Evolutionary conservation across 345 rosid species (phyloP).

Genomic region (Isatis tinctoria): DNA sequence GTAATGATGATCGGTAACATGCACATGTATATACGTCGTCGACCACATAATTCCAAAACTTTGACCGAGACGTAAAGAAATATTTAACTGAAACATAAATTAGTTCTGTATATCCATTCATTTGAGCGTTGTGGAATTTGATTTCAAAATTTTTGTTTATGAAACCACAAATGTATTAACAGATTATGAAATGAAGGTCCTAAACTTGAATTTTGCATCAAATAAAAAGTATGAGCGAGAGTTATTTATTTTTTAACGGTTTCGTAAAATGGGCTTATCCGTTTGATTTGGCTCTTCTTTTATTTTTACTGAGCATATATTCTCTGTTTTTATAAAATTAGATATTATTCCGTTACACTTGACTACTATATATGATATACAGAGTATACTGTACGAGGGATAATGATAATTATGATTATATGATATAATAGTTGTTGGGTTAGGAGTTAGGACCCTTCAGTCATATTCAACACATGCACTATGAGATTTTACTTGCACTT

Average conservation of each 20-base stretch:
- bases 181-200: neutral
- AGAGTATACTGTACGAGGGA: neutral
- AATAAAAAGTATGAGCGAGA: neutral
- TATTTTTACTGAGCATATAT: neutral
- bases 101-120: neutral
- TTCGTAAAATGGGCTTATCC: neutral
- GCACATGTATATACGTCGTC: neutral
- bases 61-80: neutral
- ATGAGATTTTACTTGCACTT: constrained; percentile 25
- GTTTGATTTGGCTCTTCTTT: neutral
- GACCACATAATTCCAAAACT: neutral
- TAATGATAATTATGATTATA: neutral
- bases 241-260: neutral
- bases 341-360: neutral
- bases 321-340: neutral
- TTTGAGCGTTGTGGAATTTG: neutral
- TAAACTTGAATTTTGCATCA: neutral
- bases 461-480: constrained; percentile 9
- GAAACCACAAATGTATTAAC: neutral
- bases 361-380: neutral
- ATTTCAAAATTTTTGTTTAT: neutral
- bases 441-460: constrained; percentile 10
- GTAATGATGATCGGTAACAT: neutral
- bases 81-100: neutral
- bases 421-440: neutral